Evolutionary conservation across 1,284 basidiomycete species (phyloP).

Genomic region (Melanopsichium pennsylvanicum): DNA sequence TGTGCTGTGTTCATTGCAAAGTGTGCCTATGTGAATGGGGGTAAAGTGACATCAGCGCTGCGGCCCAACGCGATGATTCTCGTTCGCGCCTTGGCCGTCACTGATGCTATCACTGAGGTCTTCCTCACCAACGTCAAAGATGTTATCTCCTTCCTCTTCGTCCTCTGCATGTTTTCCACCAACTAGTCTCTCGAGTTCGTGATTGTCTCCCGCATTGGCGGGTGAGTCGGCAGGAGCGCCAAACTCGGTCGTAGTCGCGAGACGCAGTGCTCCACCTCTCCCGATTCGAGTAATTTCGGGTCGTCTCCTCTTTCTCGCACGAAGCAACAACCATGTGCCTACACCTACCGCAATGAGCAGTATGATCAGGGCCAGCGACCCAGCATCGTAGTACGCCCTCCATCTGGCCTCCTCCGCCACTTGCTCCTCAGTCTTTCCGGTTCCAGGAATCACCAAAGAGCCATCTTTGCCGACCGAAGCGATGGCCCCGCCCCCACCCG

Average conservation of each 20-base stretch:
- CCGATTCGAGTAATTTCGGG: conserved; percentile 20
- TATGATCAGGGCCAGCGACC: conserved; percentile 83
- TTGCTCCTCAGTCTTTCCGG: conserved; percentile 65
- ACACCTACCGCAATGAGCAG: conserved; percentile 77
- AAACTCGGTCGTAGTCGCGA: conserved; percentile 23
- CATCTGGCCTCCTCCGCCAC: conserved; percentile 59
- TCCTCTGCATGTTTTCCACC: conserved; percentile 19
- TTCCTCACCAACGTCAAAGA: conserved; percentile 70
- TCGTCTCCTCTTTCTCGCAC: conserved; percentile 69
- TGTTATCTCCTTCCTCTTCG: conserved; percentile 50
- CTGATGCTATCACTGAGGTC: conserved; percentile 30
- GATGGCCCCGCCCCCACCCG: conserved; percentile 40
- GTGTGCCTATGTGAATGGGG: neutral
- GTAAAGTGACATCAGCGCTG: conserved; percentile 1
- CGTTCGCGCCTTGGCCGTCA: neutral
- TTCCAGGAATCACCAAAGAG: conserved; percentile 67
- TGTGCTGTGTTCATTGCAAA: neutral
- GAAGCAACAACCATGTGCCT: conserved; percentile 78
- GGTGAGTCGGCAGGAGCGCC: conserved; percentile 1
- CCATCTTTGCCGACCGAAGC: conserved; percentile 31
- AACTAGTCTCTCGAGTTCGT: conserved; percentile 51
- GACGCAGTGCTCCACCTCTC: conserved; percentile 23
- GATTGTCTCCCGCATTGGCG: conserved; percentile 59
- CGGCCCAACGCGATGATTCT: conserved; percentile 5
- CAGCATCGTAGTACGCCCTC: conserved; percentile 73